Percentiles rank a stretch among this genome's conserved stretches.
These are phyloP conservation scores for Solanum stenotomum DNA, from an alignment of 257 asterid species.

Conservation along the genomic window DNA sequence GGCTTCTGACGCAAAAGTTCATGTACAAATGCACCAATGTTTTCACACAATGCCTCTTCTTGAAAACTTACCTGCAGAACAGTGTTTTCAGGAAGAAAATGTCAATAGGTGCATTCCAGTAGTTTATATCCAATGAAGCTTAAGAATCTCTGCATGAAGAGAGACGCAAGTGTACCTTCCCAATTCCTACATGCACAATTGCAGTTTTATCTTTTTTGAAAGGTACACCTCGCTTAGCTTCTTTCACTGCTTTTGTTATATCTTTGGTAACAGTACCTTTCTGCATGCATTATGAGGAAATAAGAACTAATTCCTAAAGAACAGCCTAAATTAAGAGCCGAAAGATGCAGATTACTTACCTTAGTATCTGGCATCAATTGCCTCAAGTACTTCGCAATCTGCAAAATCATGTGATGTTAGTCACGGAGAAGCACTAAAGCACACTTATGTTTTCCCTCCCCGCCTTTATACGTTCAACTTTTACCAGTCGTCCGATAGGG, in stretches of 20 bases:
- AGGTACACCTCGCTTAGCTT: conserved; percentile 55
- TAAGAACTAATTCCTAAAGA: not conserved
- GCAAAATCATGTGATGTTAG: conserved; percentile 6
- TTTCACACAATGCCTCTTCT: conserved; percentile 77
- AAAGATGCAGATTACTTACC: conserved; percentile 29
- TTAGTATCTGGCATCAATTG: conserved; percentile 78
- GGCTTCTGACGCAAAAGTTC: conserved; percentile 92
- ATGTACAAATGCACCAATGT: conserved; percentile 81
- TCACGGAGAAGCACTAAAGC: not conserved
- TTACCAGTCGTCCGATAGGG: not conserved
- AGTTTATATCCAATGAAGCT: not conserved
- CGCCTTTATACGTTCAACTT: not conserved
- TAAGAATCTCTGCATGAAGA: not conserved
- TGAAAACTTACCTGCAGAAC: conserved; percentile 58
- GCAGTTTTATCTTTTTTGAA: conserved; percentile 97
- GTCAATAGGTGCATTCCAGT: not conserved
- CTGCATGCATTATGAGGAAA: conserved; percentile 28
- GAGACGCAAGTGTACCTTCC: conserved; percentile 51
- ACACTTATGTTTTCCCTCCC: not conserved
- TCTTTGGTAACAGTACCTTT: conserved; percentile 87
- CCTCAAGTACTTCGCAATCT: conserved; percentile 68
- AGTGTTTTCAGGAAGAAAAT: not conserved
- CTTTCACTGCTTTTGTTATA: conserved; percentile 61
- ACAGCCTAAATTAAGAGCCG: not conserved
- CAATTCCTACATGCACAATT: conserved; percentile 91